Evolutionary conservation across 225 moss, liverwort and hornwort species (phyloP), one percentile per base, ranked within the genome.

Genomic region (Ulota crispa): DNA sequence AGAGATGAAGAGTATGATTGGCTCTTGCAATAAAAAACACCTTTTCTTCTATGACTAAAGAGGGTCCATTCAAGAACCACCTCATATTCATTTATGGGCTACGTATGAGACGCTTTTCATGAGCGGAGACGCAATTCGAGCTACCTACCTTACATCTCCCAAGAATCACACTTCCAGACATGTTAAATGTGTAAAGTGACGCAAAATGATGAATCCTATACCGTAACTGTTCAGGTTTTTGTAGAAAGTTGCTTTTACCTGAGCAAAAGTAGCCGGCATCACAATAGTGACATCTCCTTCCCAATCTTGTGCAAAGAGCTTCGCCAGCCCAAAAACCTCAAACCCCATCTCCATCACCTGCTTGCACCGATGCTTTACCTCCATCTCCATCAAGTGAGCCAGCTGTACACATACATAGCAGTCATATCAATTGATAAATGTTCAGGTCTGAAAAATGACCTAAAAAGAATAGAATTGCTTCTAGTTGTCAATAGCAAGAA

Each of bases 261-360:
- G 99, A 10, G 92, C 96, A 88, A 96, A 92, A 61, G 96, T 99
- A 66, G 99, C 99, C 78, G 99, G 93, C 99, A 99, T 96, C 10
- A 99, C 99, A 81, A 96, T 94, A 9, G 99, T 99, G 65, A 99
- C 91, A 83, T 99, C 99, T 76, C 99, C 99, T 91, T 99, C 99
- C 99, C 99, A 99, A 68, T 96, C 96, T 86, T 99, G 99, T 12
- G 94, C 96, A 85, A 99, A 88, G 43, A 99, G 90, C 86, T 96
- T 99, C n/a, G 99, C 95, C 47, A 99, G 82, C 76, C 99, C 99
- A 75, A 93, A 91, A 36, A 91, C 69, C 52, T 85, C 81, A 80
- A 94, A 93, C 23, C 94, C 94, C 96, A 99, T 99, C 82, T 93
- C 84, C 73, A 99, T 85, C 37, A 87, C 90, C 86, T 99, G 99